phyloP scores from a whole-genome alignment of 345 rosid species.

The Citrus australasica region DNA sequence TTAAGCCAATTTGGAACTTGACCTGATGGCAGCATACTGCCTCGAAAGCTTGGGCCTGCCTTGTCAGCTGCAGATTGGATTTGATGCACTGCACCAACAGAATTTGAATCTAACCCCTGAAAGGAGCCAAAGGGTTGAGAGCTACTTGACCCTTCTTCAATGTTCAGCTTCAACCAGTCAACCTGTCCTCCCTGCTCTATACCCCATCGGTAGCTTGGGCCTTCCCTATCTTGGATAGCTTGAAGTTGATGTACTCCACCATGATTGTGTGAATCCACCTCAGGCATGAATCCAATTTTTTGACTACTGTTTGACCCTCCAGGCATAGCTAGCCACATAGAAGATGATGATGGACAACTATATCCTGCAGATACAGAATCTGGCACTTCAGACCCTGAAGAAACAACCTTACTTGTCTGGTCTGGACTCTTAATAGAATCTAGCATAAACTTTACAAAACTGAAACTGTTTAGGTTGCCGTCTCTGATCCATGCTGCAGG shows the following conservation, averaged over 20 bases:
- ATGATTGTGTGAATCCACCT: not conserved
- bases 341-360: not conserved
- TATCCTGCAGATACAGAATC: not conserved
- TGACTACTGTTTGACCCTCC: conserved; percentile 5
- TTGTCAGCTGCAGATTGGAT: not conserved
- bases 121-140: not conserved
- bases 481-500: conserved; percentile 4
- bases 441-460: conserved; percentile 9
- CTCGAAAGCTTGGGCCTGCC: not conserved
- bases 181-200: conserved; percentile 1
- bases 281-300: not conserved
- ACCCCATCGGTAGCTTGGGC: not conserved
- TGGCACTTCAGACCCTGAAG: not conserved
- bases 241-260: conserved; percentile 1
- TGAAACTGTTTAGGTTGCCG: not conserved
- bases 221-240: not conserved
- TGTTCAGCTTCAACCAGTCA: conserved; percentile 12
- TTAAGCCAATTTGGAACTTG: conserved; percentile 4
- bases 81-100: conserved; percentile 1
- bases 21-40: not conserved
- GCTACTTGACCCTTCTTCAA: not conserved
- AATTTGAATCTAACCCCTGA: not conserved
- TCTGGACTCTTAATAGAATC: not conserved
- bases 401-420: not conserved
- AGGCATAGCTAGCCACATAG: not conserved